phyloP scores from a whole-genome alignment of 768 basidiomycete species.

The Tephrocybe sp. region DNA sequence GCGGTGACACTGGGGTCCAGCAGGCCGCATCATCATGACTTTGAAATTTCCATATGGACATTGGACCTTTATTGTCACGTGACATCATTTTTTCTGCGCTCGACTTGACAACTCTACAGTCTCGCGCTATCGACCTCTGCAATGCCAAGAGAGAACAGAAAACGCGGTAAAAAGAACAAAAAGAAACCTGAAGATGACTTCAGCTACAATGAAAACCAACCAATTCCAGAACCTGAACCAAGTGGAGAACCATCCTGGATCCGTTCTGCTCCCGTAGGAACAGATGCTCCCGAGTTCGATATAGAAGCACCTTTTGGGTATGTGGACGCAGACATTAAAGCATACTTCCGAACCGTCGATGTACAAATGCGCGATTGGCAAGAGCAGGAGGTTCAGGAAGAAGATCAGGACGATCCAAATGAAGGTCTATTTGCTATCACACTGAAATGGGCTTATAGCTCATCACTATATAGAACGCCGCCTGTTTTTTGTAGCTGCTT shows the following conservation, averaged over 20 bases:
- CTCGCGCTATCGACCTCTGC: background rate
- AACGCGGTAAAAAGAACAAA: slow-evolving; percentile 19
- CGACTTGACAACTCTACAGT: too few relatives aligned
- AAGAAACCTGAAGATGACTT: slow-evolving; percentile 8
- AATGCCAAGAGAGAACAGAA: slow-evolving; percentile 20
- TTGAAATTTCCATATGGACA: too few relatives aligned
- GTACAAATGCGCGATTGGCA: slow-evolving; percentile 88
- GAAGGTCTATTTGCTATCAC: slow-evolving; percentile 47
- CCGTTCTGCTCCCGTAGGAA: slow-evolving; percentile 34
- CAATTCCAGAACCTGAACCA: slow-evolving; percentile 20
- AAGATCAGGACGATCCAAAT: slow-evolving; percentile 57
- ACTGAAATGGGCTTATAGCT: background rate
- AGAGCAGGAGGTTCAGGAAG: slow-evolving; percentile 39
- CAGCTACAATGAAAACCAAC: background rate
- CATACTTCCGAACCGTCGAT: slow-evolving; percentile 89
- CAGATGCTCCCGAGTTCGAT: slow-evolving; percentile 37
- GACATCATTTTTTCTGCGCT: background rate
- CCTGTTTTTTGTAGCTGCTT: slow-evolving; percentile 76
- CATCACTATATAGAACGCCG: slow-evolving; percentile 52
- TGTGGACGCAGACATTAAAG: slow-evolving; percentile 86
- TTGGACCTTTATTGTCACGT: background rate
- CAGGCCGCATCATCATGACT: too few relatives aligned
- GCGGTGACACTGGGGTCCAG: too few relatives aligned
- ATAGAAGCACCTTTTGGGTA: slow-evolving; percentile 85
- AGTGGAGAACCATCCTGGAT: slow-evolving; percentile 70